These are phyloP conservation scores for Neofusicoccum sp. DNA, from an alignment of 2,329 filamentous ascomycete species.

Conservation along the genomic window DNA sequence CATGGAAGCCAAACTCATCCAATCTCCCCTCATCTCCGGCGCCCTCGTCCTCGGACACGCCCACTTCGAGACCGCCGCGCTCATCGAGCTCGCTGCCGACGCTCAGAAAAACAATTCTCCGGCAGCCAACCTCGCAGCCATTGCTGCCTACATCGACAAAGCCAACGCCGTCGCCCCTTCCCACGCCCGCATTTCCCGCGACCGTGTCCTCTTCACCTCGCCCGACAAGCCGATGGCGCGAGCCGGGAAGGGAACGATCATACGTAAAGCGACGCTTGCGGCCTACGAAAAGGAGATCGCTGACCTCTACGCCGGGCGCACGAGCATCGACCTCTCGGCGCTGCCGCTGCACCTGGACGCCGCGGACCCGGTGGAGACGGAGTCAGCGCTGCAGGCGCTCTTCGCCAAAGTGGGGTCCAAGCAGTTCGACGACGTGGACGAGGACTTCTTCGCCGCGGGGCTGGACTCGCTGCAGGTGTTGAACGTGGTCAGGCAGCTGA, in stretches of 20 bases:
- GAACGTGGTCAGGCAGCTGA: constrained; percentile 36
- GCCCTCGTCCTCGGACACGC: constrained; percentile 55
- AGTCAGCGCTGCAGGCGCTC: background rate
- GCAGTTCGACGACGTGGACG: background rate
- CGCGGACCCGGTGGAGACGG: background rate
- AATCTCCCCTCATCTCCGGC: constrained; percentile 46
- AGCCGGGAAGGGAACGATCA: constrained; percentile 47
- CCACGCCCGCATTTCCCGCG: background rate
- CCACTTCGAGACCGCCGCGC: constrained; percentile 27
- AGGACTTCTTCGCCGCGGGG: constrained; percentile 59
- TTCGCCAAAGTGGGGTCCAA: background rate
- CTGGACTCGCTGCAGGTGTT: constrained; percentile 61
- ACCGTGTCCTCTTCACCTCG: background rate
- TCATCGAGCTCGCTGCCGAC: constrained; percentile 26
- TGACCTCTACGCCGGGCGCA: constrained; percentile 36
- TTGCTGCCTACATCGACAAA: constrained; percentile 36
- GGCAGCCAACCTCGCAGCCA: constrained; percentile 29
- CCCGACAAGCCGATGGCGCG: background rate
- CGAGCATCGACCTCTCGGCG: background rate
- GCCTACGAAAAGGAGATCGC: constrained; percentile 33
- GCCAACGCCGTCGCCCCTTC: constrained; percentile 43
- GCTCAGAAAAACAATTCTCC: constrained; percentile 13
- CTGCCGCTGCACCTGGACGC: background rate
- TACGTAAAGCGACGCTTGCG: constrained; percentile 34
- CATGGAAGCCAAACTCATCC: background rate